These are phyloP conservation scores for Fusarium nanum DNA, from an alignment of 2,329 filamentous ascomycete species.

Conservation along the genomic window DNA sequence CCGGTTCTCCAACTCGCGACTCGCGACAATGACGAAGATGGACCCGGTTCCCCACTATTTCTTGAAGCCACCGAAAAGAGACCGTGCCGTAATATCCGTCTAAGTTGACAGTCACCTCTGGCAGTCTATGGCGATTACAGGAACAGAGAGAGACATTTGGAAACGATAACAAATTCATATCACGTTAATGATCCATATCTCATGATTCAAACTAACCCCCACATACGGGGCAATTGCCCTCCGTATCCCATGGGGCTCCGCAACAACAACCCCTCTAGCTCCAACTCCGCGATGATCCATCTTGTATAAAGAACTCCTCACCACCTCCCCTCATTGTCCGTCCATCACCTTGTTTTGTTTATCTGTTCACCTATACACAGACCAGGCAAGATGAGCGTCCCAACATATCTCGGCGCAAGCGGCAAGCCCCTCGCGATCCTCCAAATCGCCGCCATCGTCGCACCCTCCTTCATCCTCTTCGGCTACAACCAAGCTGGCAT, in stretches of 20 bases:
- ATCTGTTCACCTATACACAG: too few species aligned
- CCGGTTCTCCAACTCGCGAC: slow-evolving; percentile 8
- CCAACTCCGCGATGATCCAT: not conserved
- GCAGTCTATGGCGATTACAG: too few species aligned
- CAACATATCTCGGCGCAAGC: slow-evolving; percentile 51
- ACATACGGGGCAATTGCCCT: slow-evolving; percentile 25
- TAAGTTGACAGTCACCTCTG: not conserved
- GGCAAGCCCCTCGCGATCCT: slow-evolving; percentile 52
- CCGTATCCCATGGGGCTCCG: slow-evolving; percentile 37
- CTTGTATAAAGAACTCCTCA: slow-evolving; percentile 3
- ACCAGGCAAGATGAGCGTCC: slow-evolving; percentile 20
- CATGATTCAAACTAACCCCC: slow-evolving; percentile 23
- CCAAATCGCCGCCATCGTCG: slow-evolving; percentile 57
- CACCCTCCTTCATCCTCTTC: slow-evolving; percentile 59
- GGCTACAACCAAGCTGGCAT: slow-evolving; percentile 76
- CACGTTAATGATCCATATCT: not conserved
- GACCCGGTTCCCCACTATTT: not conserved
- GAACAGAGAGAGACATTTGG: not conserved
- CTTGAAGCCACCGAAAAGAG: slow-evolving; percentile 27
- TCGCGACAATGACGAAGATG: slow-evolving; percentile 17
- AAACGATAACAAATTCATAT: not conserved
- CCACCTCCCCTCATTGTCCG: not conserved
- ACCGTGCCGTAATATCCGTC: slow-evolving; percentile 37
- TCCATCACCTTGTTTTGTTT: too few species aligned
- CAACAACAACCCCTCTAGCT: slow-evolving; percentile 14